Base-by-base conservation (phyloP, 148 eudicot genomes). In the Tetragonia tetragonoides region DNA sequence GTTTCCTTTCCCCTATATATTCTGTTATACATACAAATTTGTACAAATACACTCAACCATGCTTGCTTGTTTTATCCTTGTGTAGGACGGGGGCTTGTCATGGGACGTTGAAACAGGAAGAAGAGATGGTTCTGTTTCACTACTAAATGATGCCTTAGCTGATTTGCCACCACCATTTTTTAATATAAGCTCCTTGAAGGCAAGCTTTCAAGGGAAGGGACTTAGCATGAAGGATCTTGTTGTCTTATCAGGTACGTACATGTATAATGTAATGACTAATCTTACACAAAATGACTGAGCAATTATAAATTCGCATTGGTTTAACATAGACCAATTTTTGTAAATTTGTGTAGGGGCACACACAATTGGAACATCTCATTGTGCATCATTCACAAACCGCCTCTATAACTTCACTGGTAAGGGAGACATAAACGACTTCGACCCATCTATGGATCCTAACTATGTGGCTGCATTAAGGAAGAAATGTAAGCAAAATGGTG, bases 71-170 rank as follows among this genome's bases (percentile, higher is more conserved):
- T 7, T 8, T 70, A 8, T 49, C 12, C 12, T 28, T 49, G 14
- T 49, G 57, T 17, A 87, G 90, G 64, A 73, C 0, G 81, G 83
- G 2, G 90, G 88, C 53, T 71, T 66, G 4, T 74, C 77, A 37
- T 89, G 87, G 88, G 42, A 64, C 3, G 87, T 89, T 5, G 86
- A 83, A 70, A 76, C 85, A 5, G 92, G 92, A 80, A 82, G 92
- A 76, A 77, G 85, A 73, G 92, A 89, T 73, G 90, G 90, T 9
- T 60, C 24, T 12, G 81, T 87, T 47, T 89, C 92, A 7, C 66
- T n/a, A 11, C 4, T 42, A 5, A 68, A 20, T 4, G 88, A 89
- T 0, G 85, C 84, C 10, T 23, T 85, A 28, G 39, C 23, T 10
- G 78, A 89, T 47, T 81, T 89, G 46, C 82, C 84, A 44, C 78